These are phyloP conservation scores for Sugiyamaella grinbergsii DNA, from an alignment of 1,139 yeast species.

Conservation along the genomic window DNA sequence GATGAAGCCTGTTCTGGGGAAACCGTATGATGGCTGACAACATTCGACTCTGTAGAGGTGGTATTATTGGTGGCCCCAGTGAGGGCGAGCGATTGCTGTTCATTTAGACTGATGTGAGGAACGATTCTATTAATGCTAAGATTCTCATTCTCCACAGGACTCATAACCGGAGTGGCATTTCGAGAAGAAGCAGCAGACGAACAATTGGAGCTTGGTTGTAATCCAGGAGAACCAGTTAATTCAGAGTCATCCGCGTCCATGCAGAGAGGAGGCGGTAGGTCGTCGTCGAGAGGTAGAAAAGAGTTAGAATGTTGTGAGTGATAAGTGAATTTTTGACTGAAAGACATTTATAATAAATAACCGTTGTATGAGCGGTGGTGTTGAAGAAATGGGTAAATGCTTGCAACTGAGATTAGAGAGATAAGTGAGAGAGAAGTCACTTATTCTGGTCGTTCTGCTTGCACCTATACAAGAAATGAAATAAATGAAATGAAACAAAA, in stretches of 20 bases:
- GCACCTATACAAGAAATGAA: no score
- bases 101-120: conserved; percentile 6
- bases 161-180: conserved; percentile 16
- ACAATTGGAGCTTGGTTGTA: conserved; percentile 19
- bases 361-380: neutral
- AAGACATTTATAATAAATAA: conserved; percentile 4
- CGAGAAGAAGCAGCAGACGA: conserved; percentile 23
- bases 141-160: conserved; percentile 13
- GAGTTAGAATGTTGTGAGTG: neutral
- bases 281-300: neutral
- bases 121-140: neutral
- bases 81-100: neutral
- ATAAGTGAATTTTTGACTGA: neutral
- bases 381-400: neutral
- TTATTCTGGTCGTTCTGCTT: no score
- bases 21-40: no score
- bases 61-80: neutral
- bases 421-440: no score
- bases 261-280: conserved; percentile 19
- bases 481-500: no score
- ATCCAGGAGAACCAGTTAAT: conserved; percentile 17
- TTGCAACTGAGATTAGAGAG: no score
- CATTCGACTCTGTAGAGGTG: no score
- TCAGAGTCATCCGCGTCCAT: conserved; percentile 17
- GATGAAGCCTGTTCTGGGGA: neutral